Base-by-base conservation (phyloP, 2,329 filamentous ascomycete genomes). In the Neofusicoccum umdonicola region DNA sequence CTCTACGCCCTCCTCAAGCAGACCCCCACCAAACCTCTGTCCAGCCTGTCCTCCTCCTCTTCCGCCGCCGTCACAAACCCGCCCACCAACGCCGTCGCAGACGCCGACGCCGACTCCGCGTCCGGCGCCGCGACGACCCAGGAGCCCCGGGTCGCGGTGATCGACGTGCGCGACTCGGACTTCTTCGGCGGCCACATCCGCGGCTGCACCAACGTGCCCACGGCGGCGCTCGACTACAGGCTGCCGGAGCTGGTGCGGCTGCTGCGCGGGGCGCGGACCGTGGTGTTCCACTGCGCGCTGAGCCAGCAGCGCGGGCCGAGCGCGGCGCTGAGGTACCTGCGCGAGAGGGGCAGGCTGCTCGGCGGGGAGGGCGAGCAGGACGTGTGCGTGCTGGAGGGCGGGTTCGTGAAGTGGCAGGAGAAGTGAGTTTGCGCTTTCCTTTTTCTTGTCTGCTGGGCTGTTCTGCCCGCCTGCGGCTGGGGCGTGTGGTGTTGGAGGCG, bases 211-310 rank as follows among this genome's bases (percentile, higher is more conserved):
- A 91, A 97, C 82, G 84, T 92, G 12, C 93, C 95, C 0, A 90
- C 86, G 58, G 80, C 79, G 51, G 86, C 87, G 17, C 85, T 98
- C 56, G 91, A 96, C 71, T 85, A 86, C 74, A 87, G 85, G 69
- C 87, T 95, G 77, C 90, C 93, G 0, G 91, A 93, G 68, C 86
- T 99, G n/a, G 83, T 96, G 12, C 87, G 92, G 64, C 88, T 85
- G 48, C 85, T 97, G 54, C 82, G 87, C 68, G 87, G 89, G 73
- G 93, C 92, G 77, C 87, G 95, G 64, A 89, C 85, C 11, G 92
- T 99, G 13, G 87, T 99, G 1, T 99, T 99, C 77, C 95, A 99
- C 80, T 99, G 95, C 78, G 90, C 91, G 17, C 82, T 98, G 63
- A 94, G 90, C 69, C 95, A 98, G 81, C 90, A 97, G 79, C 85